Evolutionary conservation across 2,329 filamentous ascomycete species (phyloP).

Genomic region (Pseudogymnoascus destructans): DNA sequence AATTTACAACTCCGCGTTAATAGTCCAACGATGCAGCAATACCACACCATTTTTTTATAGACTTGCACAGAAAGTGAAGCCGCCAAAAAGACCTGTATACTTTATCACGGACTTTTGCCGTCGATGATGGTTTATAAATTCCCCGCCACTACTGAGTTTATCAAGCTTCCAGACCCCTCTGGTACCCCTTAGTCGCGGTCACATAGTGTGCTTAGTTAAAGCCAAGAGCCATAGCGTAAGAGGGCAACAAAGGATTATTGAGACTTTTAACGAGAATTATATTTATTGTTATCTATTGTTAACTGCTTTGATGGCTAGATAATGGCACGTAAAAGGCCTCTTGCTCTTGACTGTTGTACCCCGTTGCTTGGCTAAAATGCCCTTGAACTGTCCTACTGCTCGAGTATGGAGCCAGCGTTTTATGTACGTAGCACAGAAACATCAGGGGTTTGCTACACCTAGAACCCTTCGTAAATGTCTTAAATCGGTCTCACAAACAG

Average conservation of each 20-base stretch:
- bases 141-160: background rate
- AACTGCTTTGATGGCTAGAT: background rate
- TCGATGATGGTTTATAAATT: slow-evolving; percentile 1
- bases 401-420: background rate
- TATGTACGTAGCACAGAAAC: slow-evolving; percentile 1
- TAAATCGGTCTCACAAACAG: background rate
- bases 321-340: background rate
- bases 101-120: background rate
- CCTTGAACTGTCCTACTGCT: background rate
- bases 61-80: background rate
- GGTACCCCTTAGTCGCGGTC: background rate
- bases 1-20: background rate
- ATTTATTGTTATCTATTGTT: background rate
- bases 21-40: background rate
- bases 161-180: slow-evolving; percentile 5
- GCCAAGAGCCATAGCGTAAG: background rate
- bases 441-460: background rate
- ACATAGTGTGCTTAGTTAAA: background rate
- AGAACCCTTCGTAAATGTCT: background rate
- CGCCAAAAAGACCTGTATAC: background rate
- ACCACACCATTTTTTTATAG: too few species aligned
- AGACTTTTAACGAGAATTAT: background rate
- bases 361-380: background rate
- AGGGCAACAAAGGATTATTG: background rate
- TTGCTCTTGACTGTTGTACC: background rate